Base-by-base conservation (phyloP, 768 basidiomycete species). In the Nidularia pulvinata region DNA sequence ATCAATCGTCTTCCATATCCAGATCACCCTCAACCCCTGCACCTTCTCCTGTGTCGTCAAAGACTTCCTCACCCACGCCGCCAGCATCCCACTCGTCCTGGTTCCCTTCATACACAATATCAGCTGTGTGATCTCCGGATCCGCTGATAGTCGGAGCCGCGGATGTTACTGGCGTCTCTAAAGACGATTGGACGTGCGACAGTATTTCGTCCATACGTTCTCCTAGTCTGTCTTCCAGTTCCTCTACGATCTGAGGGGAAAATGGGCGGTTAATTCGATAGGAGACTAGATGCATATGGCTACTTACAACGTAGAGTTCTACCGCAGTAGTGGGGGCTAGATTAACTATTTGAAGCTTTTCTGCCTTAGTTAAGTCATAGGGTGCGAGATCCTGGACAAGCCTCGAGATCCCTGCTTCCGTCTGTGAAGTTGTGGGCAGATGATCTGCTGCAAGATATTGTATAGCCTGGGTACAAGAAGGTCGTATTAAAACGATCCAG, bases 301-400 rank as follows among this genome's bases (percentile, higher is more conserved):
- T 33, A 80, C 92, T 46, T 58, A 95, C 94, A 53, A 92, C 89
- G 63, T 97, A 95, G 25, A 97, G 83, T 65, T 95, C 92, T 25
- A 96, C 92, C 0, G 85, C 76, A 46, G 85, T 79, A 6, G 83
- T 86, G 1, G 95, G 95, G 1, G 87, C 88, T 5, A 96, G 78
- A 63, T 98, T 97, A n/a, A 93, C 86, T 35, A 97, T 79, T 63
- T 95, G 93, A 3, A 97, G 77, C 63, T 95, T 94, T 76, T 98
- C 95, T 2, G 89, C 84, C 61, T 95, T 97, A 1, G 94, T 95
- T 56, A 98, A 74, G 34, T 81, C 78, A 57, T 84, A 89, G 16
- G 82, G 73, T 2, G 82, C 80, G 7, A 98, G 82, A 37, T 74
- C 74, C 53, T 83, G 81, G 14, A 89, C 83, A 10, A 97, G 84